A percentile compares a stretch with the other conserved stretches of the same genome.
Evolutionary conservation across 2,329 filamentous ascomycete genomes (phyloP).

Genomic region (Reticulascus tulasneorum): DNA sequence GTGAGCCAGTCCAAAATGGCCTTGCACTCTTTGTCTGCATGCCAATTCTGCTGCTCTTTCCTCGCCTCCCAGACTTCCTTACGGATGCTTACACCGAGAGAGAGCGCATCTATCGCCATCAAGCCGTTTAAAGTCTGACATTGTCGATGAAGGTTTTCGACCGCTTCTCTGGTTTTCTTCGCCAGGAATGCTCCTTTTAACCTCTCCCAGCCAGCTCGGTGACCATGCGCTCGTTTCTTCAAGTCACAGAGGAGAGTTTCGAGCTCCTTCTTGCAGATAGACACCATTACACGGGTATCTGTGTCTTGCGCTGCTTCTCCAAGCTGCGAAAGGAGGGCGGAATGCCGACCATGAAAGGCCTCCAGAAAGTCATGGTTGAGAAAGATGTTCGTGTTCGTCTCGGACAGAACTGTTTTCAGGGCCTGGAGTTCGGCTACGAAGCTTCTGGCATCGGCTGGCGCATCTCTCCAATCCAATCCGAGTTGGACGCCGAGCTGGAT

Average conservation of each 20-base stretch:
- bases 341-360: constrained; percentile 16
- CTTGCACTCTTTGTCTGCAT: background rate
- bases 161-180: constrained; percentile 10
- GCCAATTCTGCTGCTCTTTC: constrained; percentile 4
- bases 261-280: constrained; percentile 1
- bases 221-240: constrained; percentile 2
- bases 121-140: constrained; percentile 14
- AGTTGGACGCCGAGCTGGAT: background rate
- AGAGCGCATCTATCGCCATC: constrained; percentile 9
- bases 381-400: constrained; percentile 10
- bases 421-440: constrained; percentile 8
- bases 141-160: constrained; percentile 13
- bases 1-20: constrained; percentile 33
- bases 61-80: constrained; percentile 12
- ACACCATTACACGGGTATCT: constrained; percentile 1
- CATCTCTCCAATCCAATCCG: constrained; percentile 13
- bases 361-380: constrained; percentile 16
- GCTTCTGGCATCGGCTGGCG: constrained; percentile 6
- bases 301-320: no score
- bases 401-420: constrained; percentile 9
- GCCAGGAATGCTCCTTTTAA: constrained; percentile 9
- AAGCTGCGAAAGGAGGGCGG: constrained; percentile 15
- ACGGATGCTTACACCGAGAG: constrained; percentile 5
- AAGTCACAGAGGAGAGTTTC: background rate
- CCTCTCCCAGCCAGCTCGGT: constrained; percentile 13